These are phyloP conservation scores for Pelargonium cotyledonis DNA, from an alignment of 441 rosid species.

Conservation along the genomic window DNA sequence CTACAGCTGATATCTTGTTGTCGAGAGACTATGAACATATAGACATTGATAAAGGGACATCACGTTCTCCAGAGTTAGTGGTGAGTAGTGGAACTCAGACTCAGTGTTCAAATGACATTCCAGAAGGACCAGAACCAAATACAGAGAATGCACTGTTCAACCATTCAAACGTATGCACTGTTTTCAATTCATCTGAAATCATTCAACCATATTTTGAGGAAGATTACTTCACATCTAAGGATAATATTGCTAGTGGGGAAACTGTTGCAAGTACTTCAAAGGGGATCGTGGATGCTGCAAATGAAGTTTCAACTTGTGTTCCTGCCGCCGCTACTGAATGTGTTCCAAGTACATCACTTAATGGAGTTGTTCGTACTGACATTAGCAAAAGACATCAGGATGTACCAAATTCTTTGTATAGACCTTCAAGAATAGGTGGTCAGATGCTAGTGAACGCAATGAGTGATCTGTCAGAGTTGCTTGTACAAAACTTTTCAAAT, in stretches of 20 bases:
- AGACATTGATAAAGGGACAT: slow-evolving; percentile 13
- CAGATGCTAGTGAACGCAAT: slow-evolving; percentile 34
- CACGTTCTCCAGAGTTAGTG: slow-evolving; percentile 17
- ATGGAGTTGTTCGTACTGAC: slow-evolving; percentile 22
- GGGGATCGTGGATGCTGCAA: slow-evolving; percentile 11
- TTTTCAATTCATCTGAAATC: slow-evolving; percentile 14
- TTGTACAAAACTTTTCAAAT: slow-evolving; percentile 33
- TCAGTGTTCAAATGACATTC: slow-evolving; percentile 16
- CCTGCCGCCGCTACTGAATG: slow-evolving; percentile 24
- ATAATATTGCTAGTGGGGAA: slow-evolving; percentile 24
- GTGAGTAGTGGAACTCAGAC: slow-evolving; percentile 12
- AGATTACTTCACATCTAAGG: slow-evolving; percentile 21
- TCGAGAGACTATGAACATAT: slow-evolving; percentile 19
- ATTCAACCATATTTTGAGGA: slow-evolving; percentile 17
- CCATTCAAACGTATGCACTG: slow-evolving; percentile 20
- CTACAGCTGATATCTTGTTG: slow-evolving; percentile 18
- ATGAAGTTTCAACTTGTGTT: slow-evolving; percentile 14
- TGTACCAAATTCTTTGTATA: slow-evolving; percentile 19
- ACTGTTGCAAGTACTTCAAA: slow-evolving; percentile 17
- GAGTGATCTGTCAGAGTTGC: slow-evolving; percentile 42
- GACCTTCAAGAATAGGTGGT: slow-evolving; percentile 32
- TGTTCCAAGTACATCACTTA: slow-evolving; percentile 21
- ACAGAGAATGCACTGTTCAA: slow-evolving; percentile 16
- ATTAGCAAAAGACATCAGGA: slow-evolving; percentile 17
- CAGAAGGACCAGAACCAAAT: slow-evolving; percentile 12